Conservation (phyloP, 495 filamentous ascomycete species). For the Hypoxylon lienhwacheense region DNA sequence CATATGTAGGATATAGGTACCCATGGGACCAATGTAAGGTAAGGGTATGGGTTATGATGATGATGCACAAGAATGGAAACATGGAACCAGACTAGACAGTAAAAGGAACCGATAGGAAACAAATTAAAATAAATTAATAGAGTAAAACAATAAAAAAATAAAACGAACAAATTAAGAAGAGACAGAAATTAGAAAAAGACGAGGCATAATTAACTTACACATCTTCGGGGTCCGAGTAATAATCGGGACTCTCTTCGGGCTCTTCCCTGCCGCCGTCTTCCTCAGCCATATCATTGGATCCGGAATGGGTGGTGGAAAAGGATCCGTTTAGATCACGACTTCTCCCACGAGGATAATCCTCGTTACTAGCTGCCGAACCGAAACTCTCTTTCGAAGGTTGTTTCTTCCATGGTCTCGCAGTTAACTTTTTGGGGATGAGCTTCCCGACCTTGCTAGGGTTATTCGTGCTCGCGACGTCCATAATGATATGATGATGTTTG, state of each 20-base stretch:
- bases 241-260: constrained; percentile 20
- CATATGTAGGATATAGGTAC: constrained; percentile 4
- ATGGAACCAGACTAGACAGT: constrained; percentile 4
- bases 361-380: constrained; percentile 39
- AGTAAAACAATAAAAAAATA: not conserved
- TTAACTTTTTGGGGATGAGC: constrained; percentile 51
- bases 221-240: constrained; percentile 34
- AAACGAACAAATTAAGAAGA: not conserved
- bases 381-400: constrained; percentile 44
- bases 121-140: not conserved
- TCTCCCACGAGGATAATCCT: constrained; percentile 35
- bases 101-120: not conserved
- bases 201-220: constrained; percentile 38
- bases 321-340: constrained; percentile 35
- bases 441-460: constrained; percentile 46
- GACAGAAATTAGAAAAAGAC: constrained; percentile 1
- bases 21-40: not conserved
- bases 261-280: constrained; percentile 22
- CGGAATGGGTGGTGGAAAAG: constrained; percentile 30
- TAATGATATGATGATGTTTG: no score
- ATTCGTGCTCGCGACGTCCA: constrained; percentile 29
- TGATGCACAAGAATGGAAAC: constrained; percentile 16
- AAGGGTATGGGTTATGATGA: constrained; percentile 5
- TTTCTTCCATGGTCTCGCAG: constrained; percentile 49
- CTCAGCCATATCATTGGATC: constrained; percentile 27